Percentiles rank a stretch among this genome's conserved stretches.
Evolutionary conservation across 345 rosid genomes (phyloP).

Genomic region (Fremontodendron californicum): DNA sequence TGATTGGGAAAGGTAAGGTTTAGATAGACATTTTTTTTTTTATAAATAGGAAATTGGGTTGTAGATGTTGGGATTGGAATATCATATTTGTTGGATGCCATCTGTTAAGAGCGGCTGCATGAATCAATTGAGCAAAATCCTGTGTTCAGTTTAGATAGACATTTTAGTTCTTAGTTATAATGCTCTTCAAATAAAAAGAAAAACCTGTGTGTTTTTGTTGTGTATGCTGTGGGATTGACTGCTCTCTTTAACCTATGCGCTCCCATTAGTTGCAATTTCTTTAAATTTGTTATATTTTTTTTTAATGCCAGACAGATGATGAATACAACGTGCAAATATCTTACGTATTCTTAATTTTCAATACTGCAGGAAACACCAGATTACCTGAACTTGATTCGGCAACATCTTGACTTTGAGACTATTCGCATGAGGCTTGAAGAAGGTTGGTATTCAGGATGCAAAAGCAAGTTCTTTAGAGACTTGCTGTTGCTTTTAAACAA

Average conservation of each 20-base stretch:
- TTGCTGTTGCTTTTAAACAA: constrained; percentile 61
- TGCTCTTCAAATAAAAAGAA: background rate
- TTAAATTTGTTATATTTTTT: background rate
- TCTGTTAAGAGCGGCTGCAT: too few relatives aligned
- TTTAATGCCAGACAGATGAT: background rate
- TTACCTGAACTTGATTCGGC: constrained; percentile 42
- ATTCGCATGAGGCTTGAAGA: constrained; percentile 43
- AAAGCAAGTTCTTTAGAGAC: constrained; percentile 45
- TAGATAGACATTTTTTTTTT: background rate
- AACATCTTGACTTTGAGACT: constrained; percentile 52
- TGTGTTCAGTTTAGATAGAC: too few relatives aligned
- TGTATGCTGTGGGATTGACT: background rate
- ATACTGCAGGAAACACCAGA: constrained; percentile 44
- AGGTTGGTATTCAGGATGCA: constrained; percentile 42
- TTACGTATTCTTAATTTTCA: background rate
- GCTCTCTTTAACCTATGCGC: background rate
- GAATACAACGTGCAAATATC: background rate
- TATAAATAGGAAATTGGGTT: too few relatives aligned
- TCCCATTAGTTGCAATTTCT: background rate
- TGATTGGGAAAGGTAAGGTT: background rate
- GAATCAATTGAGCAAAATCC: too few relatives aligned
- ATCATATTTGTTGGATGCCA: too few relatives aligned
- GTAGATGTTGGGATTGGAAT: too few relatives aligned
- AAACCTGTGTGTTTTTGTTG: background rate
- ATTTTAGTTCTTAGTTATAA: background rate